Conservation (phyloP, 2,329 filamentous ascomycete genomes). For the Cordyceps tenuipes region DNA sequence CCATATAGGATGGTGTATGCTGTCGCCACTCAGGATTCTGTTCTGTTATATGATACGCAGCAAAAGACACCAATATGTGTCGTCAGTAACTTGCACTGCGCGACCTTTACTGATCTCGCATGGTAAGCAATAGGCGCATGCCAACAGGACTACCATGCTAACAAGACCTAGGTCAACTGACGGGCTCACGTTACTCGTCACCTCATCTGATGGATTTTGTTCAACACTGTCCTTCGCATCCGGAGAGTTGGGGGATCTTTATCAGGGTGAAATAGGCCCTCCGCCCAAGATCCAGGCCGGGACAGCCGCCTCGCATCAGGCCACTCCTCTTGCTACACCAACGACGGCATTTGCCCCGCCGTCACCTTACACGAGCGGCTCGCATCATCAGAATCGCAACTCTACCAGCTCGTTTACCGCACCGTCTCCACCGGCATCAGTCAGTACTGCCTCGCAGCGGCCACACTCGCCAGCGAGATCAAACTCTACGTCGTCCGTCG, state of each 20-base stretch:
- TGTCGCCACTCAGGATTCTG: slow-evolving; percentile 91
- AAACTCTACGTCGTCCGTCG: slow-evolving; percentile 76
- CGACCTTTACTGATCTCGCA: slow-evolving; percentile 91
- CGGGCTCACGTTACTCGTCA: slow-evolving; percentile 64
- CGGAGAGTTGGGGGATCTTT: slow-evolving; percentile 77
- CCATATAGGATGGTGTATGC: slow-evolving; percentile 95
- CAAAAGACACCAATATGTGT: slow-evolving; percentile 89
- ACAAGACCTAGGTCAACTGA: slow-evolving; percentile 39
- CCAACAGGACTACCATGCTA: slow-evolving; percentile 14
- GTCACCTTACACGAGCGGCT: slow-evolving; percentile 45
- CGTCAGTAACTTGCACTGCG: slow-evolving; percentile 94
- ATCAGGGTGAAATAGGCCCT: slow-evolving; percentile 58
- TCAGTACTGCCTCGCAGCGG: slow-evolving; percentile 52
- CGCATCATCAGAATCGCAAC: slow-evolving; percentile 48
- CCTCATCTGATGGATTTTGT: slow-evolving; percentile 97
- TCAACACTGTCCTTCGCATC: slow-evolving; percentile 78
- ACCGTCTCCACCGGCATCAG: slow-evolving; percentile 46
- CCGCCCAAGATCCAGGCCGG: slow-evolving; percentile 30
- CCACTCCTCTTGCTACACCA: slow-evolving; percentile 63
- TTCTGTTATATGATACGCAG: slow-evolving; percentile 93
- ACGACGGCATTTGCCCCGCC: slow-evolving; percentile 54
- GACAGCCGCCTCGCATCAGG: slow-evolving; percentile 47
- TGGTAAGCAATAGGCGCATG: slow-evolving; percentile 54
- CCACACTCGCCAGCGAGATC: slow-evolving; percentile 74
- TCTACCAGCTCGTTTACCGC: slow-evolving; percentile 50